Percentiles rank a stretch among this genome's conserved stretches.
These are phyloP conservation scores for Aphanomyces stellatus DNA, from an alignment of 352 stramenopile species.

Conservation along the genomic window DNA sequence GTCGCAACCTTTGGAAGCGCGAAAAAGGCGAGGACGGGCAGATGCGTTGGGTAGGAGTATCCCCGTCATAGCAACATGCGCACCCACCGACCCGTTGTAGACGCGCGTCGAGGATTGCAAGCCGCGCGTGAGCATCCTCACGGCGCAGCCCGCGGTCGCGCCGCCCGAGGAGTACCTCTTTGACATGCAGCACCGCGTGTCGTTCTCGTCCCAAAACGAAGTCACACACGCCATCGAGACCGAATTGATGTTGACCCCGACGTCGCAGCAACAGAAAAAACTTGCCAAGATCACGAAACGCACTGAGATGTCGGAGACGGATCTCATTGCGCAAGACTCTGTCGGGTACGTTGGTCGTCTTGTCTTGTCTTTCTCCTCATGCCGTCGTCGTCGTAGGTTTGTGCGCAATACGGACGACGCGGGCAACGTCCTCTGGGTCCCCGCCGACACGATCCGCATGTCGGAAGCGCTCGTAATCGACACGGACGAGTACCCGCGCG, in stretches of 20 bases:
- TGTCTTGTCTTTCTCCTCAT: background rate
- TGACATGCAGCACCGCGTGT: conserved; percentile 13
- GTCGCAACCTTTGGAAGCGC: conserved; percentile 69
- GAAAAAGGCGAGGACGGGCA: conserved; percentile 61
- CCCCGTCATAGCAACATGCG: background rate
- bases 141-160: conserved; percentile 23
- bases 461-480: conserved; percentile 57
- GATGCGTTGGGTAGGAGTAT: conserved; percentile 48
- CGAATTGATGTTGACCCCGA: conserved; percentile 34
- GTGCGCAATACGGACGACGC: conserved; percentile 58
- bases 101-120: conserved; percentile 56
- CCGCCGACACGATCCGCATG: conserved; percentile 46
- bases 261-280: conserved; percentile 40
- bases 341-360: conserved; percentile 38
- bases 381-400: background rate
- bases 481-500: conserved; percentile 58
- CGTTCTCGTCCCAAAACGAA: conserved; percentile 15
- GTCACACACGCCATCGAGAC: conserved; percentile 52
- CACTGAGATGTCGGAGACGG: conserved; percentile 15
- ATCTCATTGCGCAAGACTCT: conserved; percentile 57
- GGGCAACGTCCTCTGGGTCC: conserved; percentile 62
- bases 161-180: conserved; percentile 37
- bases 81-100: background rate
- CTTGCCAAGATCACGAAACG: conserved; percentile 38
- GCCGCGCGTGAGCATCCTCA: conserved; percentile 56